Percentiles rank a stretch among this genome's conserved stretches.
Evolutionary conservation across 2,329 filamentous ascomycete genomes (phyloP).

Genomic region (Fusarium buharicum): DNA sequence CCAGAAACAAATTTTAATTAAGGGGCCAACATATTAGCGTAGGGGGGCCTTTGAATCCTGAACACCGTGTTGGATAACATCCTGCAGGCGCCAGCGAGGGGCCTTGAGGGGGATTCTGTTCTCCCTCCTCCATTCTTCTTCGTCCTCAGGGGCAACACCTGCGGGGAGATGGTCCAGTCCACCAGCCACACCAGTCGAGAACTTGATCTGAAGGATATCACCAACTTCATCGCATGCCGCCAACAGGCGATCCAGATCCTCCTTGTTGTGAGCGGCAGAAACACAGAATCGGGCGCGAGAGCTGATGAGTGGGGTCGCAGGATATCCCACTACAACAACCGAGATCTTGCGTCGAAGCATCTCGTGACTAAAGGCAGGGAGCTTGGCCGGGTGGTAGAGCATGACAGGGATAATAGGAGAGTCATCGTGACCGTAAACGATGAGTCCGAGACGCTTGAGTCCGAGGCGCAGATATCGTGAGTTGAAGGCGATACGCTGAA

Average conservation of each 20-base stretch:
- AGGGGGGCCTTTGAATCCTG: conserved; percentile 79
- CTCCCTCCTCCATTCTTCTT: conserved; percentile 72
- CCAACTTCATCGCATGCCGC: conserved; percentile 92
- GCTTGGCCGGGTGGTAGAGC: conserved; percentile 98
- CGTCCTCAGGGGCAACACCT: conserved; percentile 75
- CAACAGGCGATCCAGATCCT: conserved; percentile 91
- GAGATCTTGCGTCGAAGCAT: conserved; percentile 99
- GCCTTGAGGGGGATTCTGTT: conserved; percentile 75
- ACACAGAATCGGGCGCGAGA: conserved; percentile 96
- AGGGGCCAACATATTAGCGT: conserved; percentile 58
- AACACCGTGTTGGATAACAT: conserved; percentile 79
- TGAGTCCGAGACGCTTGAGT: conserved; percentile 95
- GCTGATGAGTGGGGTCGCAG: conserved; percentile 93
- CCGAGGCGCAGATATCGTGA: conserved; percentile 97
- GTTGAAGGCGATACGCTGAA: conserved; percentile 97
- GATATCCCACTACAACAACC: conserved; percentile 96
- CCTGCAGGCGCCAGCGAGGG: conserved; percentile 85
- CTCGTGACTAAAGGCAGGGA: conserved; percentile 97
- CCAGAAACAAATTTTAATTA: conserved; percentile 39
- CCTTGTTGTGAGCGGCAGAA: conserved; percentile 96
- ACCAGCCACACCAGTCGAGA: conserved; percentile 94
- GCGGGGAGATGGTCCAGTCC: conserved; percentile 81
- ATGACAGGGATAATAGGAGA: conserved; percentile 95
- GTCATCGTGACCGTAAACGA: conserved; percentile 97
- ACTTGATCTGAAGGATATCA: conserved; percentile 92